Conservation (phyloP, 2,329 filamentous ascomycete genomes). For the Apiospora malaysiana region DNA sequence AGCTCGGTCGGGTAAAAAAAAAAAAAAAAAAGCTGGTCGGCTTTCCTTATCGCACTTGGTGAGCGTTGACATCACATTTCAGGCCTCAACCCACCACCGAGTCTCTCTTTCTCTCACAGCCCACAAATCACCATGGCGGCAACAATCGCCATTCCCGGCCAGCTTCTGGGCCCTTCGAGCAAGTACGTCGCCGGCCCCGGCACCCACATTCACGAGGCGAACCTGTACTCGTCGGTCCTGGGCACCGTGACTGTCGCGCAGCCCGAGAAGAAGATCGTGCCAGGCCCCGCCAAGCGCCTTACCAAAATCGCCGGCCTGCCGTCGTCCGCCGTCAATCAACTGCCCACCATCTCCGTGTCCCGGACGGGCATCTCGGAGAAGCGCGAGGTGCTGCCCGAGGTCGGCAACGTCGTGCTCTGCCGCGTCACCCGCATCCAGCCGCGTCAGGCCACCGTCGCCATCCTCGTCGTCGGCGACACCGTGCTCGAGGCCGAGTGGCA, state of each 20-base stretch:
- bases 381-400: conserved; percentile 79
- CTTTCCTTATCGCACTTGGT: background rate
- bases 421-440: conserved; percentile 85
- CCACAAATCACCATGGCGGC: conserved; percentile 32
- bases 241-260: conserved; percentile 68
- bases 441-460: conserved; percentile 83
- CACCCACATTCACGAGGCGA: conserved; percentile 78
- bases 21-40: conserved; percentile 4
- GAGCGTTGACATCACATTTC: conserved; percentile 7
- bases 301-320: conserved; percentile 59
- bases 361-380: conserved; percentile 51
- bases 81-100: background rate
- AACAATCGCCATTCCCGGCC: conserved; percentile 77
- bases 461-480: conserved; percentile 78
- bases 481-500: conserved; percentile 82
- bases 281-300: conserved; percentile 62
- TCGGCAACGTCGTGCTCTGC: conserved; percentile 81
- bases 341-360: conserved; percentile 63
- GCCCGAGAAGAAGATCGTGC: conserved; percentile 45
- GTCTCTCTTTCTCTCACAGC: background rate
- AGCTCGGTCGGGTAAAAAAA: background rate
- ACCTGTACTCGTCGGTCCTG: conserved; percentile 82
- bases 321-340: conserved; percentile 42
- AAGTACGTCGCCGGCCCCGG: conserved; percentile 78
- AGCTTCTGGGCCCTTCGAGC: conserved; percentile 71